These are phyloP conservation scores for Asterochloris erici DNA, from an alignment of 139 green algal species.

Conservation along the genomic window DNA sequence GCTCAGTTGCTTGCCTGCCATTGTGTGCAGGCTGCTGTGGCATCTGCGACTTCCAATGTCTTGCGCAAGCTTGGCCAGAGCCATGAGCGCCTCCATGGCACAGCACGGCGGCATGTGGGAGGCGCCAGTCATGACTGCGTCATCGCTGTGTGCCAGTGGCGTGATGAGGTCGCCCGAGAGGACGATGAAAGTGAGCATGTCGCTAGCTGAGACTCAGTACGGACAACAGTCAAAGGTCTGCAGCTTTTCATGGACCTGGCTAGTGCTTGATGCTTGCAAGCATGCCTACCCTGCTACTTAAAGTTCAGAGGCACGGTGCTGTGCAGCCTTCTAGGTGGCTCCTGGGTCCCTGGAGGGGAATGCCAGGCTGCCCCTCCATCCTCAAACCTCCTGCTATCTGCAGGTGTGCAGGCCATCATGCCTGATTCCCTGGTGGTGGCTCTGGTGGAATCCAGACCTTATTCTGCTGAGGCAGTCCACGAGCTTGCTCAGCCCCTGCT, in stretches of 20 bases:
- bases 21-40: conserved; percentile 2
- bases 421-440: conserved; percentile 37
- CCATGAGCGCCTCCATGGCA: neutral
- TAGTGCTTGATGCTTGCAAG: too few relatives aligned
- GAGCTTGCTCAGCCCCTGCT: neutral
- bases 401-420: conserved; percentile 36
- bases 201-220: neutral
- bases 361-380: neutral
- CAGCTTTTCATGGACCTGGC: too few relatives aligned
- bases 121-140: conserved; percentile 30
- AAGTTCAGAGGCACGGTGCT: too few relatives aligned
- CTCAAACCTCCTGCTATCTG: neutral
- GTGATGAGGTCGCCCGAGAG: conserved; percentile 39
- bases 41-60: conserved; percentile 3
- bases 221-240: neutral
- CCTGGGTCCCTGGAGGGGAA: too few relatives aligned
- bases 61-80: neutral
- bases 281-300: too few relatives aligned
- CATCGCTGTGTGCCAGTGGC: conserved; percentile 51
- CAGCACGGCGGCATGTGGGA: neutral
- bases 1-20: neutral
- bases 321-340: too few relatives aligned
- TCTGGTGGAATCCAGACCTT: conserved; percentile 14
- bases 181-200: conserved; percentile 33
- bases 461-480: neutral